Conservation (phyloP, 2,329 filamentous ascomycete species). For the Chaetomium sp. region DNA sequence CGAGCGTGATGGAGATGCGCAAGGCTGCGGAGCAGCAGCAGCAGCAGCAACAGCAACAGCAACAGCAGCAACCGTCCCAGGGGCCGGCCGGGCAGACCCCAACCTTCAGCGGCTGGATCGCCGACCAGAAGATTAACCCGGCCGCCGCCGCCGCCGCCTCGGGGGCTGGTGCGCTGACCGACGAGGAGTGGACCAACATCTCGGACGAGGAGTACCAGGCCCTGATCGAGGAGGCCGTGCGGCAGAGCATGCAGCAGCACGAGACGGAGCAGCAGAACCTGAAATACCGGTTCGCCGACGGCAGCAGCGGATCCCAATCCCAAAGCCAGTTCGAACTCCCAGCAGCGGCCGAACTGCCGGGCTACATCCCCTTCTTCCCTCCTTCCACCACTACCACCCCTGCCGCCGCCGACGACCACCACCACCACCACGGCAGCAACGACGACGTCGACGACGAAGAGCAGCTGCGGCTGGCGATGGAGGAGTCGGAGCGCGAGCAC, state of each 20-base stretch:
- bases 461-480: conserved; percentile 51
- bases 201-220: conserved; percentile 61
- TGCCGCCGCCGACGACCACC: background rate
- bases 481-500: conserved; percentile 51
- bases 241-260: conserved; percentile 49
- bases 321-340: background rate
- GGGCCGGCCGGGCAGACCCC: conserved; percentile 17
- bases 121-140: conserved; percentile 13
- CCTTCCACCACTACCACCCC: background rate
- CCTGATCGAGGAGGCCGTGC: conserved; percentile 58
- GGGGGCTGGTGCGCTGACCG: conserved; percentile 31
- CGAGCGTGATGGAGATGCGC: conserved; percentile 64
- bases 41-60: conserved; percentile 28
- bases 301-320: background rate
- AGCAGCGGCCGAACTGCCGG: conserved; percentile 3
- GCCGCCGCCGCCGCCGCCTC: conserved; percentile 8
- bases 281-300: conserved; percentile 14
- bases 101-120: background rate
- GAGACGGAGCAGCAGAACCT: conserved; percentile 18
- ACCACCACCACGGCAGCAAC: conserved; percentile 42
- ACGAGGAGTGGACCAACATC: conserved; percentile 49
- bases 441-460: conserved; percentile 44
- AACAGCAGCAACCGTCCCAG: conserved; percentile 14
- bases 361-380: background rate
- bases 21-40: conserved; percentile 30